Conservation (phyloP, 495 filamentous ascomycete species). For the Xylaria flabelliformis region DNA sequence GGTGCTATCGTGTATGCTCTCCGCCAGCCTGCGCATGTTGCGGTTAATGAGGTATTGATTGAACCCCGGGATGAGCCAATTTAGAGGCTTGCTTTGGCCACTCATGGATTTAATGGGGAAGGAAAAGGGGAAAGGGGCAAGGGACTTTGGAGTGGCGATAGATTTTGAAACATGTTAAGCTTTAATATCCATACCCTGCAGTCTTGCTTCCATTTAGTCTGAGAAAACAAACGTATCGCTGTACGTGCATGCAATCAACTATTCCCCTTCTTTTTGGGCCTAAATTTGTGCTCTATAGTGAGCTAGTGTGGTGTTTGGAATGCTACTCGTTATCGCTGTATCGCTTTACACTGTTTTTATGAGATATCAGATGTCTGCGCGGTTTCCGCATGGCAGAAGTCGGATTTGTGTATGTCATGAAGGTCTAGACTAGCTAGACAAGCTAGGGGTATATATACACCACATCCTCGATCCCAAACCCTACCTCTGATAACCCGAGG, state of each 20-base stretch:
- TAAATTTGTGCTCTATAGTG: not conserved
- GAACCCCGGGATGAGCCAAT: constrained; percentile 76
- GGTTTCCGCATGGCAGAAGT: constrained; percentile 9
- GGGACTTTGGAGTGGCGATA: not conserved
- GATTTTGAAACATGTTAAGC: not conserved
- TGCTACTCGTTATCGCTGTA: not conserved
- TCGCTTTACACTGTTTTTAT: not conserved
- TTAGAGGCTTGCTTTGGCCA: constrained; percentile 33
- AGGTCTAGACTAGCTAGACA: constrained; percentile 42
- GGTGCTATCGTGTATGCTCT: constrained; percentile 68
- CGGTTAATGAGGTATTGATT: constrained; percentile 74
- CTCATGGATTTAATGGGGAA: not conserved
- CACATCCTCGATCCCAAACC: constrained; percentile 14
- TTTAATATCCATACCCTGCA: not conserved
- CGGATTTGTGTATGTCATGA: constrained; percentile 23
- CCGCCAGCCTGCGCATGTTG: constrained; percentile 67
- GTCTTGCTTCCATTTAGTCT: not conserved
- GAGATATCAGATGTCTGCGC: not conserved
- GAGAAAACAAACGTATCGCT: not conserved
- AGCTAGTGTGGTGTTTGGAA: not conserved
- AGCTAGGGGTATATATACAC: constrained; percentile 14
- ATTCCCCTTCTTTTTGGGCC: not conserved
- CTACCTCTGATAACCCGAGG: constrained; percentile 18
- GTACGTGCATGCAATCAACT: not conserved
- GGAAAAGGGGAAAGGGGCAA: not conserved